Evolutionary conservation across 352 stramenopile species (phyloP).

Genomic region (Paralagenidium karlingii): DNA sequence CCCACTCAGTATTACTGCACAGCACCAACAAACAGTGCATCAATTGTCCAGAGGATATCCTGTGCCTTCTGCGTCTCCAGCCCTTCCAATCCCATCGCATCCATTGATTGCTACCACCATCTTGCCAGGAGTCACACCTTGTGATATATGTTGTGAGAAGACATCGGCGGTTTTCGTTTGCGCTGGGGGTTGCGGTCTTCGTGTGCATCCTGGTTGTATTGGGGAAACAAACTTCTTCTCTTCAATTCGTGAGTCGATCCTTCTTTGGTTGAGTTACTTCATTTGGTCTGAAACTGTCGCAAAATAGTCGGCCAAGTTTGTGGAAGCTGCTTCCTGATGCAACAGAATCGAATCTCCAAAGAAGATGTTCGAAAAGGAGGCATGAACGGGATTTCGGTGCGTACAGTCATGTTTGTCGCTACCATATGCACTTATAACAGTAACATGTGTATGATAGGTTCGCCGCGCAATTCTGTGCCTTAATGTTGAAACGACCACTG

Average conservation of each 20-base stretch:
- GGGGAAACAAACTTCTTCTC: slow-evolving; percentile 42
- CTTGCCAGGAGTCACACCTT: too few relatives aligned
- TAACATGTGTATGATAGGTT: slow-evolving; percentile 15
- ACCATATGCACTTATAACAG: slow-evolving; percentile 2
- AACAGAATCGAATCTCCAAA: slow-evolving; percentile 49
- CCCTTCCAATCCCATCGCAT: too few relatives aligned
- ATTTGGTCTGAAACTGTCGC: neutral
- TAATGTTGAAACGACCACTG: slow-evolving; percentile 54
- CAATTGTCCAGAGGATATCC: too few relatives aligned
- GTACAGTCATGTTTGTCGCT: neutral
- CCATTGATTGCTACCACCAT: too few relatives aligned
- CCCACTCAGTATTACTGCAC: too few relatives aligned
- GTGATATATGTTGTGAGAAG: neutral
- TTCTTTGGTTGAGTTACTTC: neutral
- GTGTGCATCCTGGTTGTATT: slow-evolving; percentile 41
- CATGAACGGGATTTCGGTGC: slow-evolving; percentile 31
- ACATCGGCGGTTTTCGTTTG: slow-evolving; percentile 24
- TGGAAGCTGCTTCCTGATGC: slow-evolving; percentile 56
- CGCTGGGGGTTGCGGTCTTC: slow-evolving; percentile 40
- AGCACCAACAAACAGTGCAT: too few relatives aligned
- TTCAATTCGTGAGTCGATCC: slow-evolving; percentile 17
- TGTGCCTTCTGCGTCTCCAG: too few relatives aligned
- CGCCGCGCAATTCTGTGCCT: slow-evolving; percentile 54
- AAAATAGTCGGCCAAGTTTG: slow-evolving; percentile 40
- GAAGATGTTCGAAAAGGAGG: slow-evolving; percentile 61